Conservation (phyloP, 768 basidiomycete genomes). For the Galerina marginata region DNA sequence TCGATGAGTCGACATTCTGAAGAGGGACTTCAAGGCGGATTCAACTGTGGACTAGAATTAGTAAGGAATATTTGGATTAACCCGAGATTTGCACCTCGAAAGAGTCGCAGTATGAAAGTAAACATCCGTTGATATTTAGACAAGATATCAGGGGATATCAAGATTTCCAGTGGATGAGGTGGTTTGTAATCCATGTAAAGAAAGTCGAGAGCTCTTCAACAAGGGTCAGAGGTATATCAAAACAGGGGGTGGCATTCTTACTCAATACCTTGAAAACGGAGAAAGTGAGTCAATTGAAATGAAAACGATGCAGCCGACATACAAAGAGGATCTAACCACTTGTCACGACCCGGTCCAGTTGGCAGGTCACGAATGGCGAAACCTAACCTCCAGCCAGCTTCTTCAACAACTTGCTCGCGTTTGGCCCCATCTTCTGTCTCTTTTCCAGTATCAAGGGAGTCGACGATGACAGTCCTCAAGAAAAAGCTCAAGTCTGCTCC, state of each 20-base stretch:
- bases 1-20: slow-evolving; percentile 59
- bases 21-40: slow-evolving; percentile 66
- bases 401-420: slow-evolving; percentile 46
- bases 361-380: slow-evolving; percentile 84
- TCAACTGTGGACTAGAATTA: slow-evolving; percentile 52
- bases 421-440: slow-evolving; percentile 27
- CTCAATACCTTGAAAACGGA: slow-evolving; percentile 7
- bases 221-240: slow-evolving; percentile 6
- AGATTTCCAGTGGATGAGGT: slow-evolving; percentile 73
- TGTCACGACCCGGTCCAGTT: slow-evolving; percentile 64
- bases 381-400: slow-evolving; percentile 78
- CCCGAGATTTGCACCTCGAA: slow-evolving; percentile 61
- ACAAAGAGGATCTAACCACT: slow-evolving; percentile 86
- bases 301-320: slow-evolving; percentile 23
- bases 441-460: slow-evolving; percentile 60
- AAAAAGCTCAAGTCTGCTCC: slow-evolving; percentile 85
- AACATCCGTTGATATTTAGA: slow-evolving; percentile 88
- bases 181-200: slow-evolving; percentile 90
- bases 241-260: slow-evolving; percentile 7
- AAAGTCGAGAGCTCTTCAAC: slow-evolving; percentile 80
- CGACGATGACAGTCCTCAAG: slow-evolving; percentile 83
- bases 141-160: slow-evolving; percentile 75
- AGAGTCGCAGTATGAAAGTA: slow-evolving; percentile 76
- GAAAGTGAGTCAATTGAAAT: not conserved
- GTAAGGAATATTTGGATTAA: not conserved